A percentile compares a stretch with the other conserved stretches of the same genome.
These are phyloP conservation scores for Bromus sterilis DNA, from an alignment of 176 grass and related monocot genomes.

Conservation along the genomic window DNA sequence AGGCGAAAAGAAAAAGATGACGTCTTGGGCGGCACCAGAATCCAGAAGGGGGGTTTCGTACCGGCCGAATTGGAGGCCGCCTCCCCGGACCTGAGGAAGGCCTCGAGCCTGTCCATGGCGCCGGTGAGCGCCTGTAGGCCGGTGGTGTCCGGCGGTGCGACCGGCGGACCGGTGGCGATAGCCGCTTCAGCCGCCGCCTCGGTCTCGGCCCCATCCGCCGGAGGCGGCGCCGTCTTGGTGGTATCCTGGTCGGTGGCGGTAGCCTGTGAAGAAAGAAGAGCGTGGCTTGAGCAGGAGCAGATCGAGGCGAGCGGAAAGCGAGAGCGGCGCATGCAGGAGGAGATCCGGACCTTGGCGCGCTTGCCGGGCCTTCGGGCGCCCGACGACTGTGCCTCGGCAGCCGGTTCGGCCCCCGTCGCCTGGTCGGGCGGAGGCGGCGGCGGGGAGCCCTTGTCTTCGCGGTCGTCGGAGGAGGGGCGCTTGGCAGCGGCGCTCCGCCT, in stretches of 20 bases:
- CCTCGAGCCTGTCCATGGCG: conserved; percentile 49
- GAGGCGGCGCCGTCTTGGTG: not conserved
- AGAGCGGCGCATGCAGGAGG: not conserved
- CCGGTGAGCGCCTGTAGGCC: conserved; percentile 38
- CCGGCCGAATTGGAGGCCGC: conserved; percentile 18
- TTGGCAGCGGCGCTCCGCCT: conserved; percentile 49
- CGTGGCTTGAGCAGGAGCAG: not conserved
- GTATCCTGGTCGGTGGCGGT: not conserved
- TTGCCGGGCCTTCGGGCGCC: conserved; percentile 30
- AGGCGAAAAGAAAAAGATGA: not conserved
- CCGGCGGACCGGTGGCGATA: not conserved
- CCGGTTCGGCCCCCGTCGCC: not conserved
- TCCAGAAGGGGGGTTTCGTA: not conserved
- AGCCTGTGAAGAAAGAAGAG: not conserved
- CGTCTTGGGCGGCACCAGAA: not conserved
- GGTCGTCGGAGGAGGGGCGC: conserved; percentile 23
- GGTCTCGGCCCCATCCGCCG: not conserved
- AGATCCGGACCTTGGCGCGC: conserved; percentile 51
- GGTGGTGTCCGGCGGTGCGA: conserved; percentile 12
- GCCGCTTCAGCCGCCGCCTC: not conserved
- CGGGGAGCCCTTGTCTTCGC: conserved; percentile 4
- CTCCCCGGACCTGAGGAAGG: conserved; percentile 25
- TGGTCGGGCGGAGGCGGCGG: not conserved
- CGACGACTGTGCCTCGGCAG: not conserved
- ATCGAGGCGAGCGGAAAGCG: not conserved